Evolutionary conservation across 352 stramenopile species (phyloP).

Genomic region (Pythium insidiosum): DNA sequence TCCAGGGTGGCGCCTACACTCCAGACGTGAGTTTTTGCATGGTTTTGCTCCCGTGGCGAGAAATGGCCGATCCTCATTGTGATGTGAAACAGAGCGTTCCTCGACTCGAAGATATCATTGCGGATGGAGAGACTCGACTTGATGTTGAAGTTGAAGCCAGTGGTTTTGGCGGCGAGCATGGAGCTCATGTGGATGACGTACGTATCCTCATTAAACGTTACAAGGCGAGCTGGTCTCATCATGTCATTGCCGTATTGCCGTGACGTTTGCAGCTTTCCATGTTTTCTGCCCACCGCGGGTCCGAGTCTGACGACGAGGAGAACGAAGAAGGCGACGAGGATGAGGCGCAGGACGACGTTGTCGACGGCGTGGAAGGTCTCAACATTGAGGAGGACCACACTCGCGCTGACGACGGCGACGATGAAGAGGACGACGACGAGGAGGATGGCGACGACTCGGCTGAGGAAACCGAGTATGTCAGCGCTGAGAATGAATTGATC

Average conservation of each 20-base stretch:
- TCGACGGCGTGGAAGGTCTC: slow-evolving; percentile 24
- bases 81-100: slow-evolving; percentile 16
- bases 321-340: slow-evolving; percentile 22
- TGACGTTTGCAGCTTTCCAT: slow-evolving; percentile 72
- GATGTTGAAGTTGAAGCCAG: slow-evolving; percentile 40
- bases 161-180: slow-evolving; percentile 37
- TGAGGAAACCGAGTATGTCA: slow-evolving; percentile 24
- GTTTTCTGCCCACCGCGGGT: slow-evolving; percentile 60
- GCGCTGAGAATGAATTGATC: slow-evolving; percentile 62
- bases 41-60: too few species aligned
- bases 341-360: slow-evolving; percentile 22
- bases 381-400: slow-evolving; percentile 23
- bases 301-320: slow-evolving; percentile 28
- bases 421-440: slow-evolving; percentile 4
- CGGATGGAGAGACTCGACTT: slow-evolving; percentile 20
- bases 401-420: slow-evolving; percentile 10
- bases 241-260: too few species aligned
- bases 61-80: too few species aligned
- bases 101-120: slow-evolving; percentile 24
- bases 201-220: slow-evolving; percentile 1
- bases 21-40: slow-evolving; percentile 84
- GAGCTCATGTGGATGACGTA: slow-evolving; percentile 21
- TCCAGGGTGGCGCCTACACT: slow-evolving; percentile 74
- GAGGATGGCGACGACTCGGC: slow-evolving; percentile 15
- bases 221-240: too few species aligned